Evolutionary conservation across 2,329 filamentous ascomycete species (phyloP), one percentile per base, ranked within the genome.

Genomic region (Thielaviopsis punctulata): DNA sequence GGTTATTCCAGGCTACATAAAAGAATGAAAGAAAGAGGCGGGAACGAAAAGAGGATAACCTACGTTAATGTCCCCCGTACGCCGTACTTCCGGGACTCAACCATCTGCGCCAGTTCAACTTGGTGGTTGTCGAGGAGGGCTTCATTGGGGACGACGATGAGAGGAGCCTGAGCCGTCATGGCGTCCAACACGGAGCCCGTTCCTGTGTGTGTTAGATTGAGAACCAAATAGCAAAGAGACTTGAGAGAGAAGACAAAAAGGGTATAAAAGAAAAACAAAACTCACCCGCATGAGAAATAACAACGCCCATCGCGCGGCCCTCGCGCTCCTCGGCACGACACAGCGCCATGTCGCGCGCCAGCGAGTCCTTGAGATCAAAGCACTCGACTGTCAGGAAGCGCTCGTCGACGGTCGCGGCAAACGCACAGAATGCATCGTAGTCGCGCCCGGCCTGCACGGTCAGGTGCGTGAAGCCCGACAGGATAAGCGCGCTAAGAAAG

Each of bases 61-160:
- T 45, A 55, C 53, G 46, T 45, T 6, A 55, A n/a, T 15, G 49
- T 52, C 24, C 53, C 53, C 6, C 22, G 25, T 10, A 55, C 46
- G 1, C 53, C 53, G 23, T 55, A 52, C 13, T 48, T 15, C 7
- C 45, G 49, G 27, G 83, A 48, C 18, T 55, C 77, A 53, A 96
- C 74, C 58, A 86, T 81, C 48, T 80, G 72, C 0, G 90, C 90
- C 52, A 98, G 75, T 64, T 96, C 87, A 19, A 79, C 75, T 66
- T 98, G 92, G 63, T 98, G 92, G 60, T 98, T 90, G 61, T 93
- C 81, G 59, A 95, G 75, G 0, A 98, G 75, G 6, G 72, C 71
- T 1, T 79, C 74, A 64, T 98, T 98, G 2, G 90, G 85, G 2
- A 98, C 88, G 1, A 95, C 86, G 48, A 98, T 75, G n/a, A 96